These are phyloP conservation scores for Botryotinia narcissicola DNA, from an alignment of 2,329 filamentous ascomycete genomes.

Conservation along the genomic window DNA sequence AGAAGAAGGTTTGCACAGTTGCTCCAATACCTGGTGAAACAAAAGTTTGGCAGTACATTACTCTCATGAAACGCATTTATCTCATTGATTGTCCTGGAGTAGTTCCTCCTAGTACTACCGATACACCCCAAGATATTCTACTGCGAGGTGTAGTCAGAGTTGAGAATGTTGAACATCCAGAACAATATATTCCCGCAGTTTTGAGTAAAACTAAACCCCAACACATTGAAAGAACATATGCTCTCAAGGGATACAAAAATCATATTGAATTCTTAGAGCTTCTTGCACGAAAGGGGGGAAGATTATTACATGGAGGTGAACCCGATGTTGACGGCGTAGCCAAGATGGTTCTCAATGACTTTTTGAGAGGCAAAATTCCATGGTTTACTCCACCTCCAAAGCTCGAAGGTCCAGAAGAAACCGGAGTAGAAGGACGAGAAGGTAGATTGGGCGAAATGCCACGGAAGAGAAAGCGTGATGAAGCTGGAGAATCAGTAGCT, in stretches of 20 bases:
- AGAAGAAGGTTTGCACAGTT: slow-evolving; percentile 90
- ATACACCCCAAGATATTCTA: slow-evolving; percentile 83
- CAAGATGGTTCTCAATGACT: slow-evolving; percentile 96
- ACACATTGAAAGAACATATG: slow-evolving; percentile 91
- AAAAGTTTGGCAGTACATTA: slow-evolving; percentile 98
- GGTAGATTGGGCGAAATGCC: slow-evolving; percentile 84
- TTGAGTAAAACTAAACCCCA: slow-evolving; percentile 76
- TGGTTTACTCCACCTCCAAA: slow-evolving; percentile 87
- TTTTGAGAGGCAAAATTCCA: slow-evolving; percentile 89
- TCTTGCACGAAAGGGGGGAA: slow-evolving; percentile 81
- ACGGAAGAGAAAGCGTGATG: slow-evolving; percentile 69
- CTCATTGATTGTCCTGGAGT: slow-evolving; percentile 97
- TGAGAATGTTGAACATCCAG: slow-evolving; percentile 93
- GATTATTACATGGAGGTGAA: slow-evolving; percentile 87
- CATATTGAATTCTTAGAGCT: slow-evolving; percentile 82
- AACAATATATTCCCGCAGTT: slow-evolving; percentile 89
- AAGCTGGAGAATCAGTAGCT: slow-evolving; percentile 52
- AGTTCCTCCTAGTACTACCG: slow-evolving; percentile 81
- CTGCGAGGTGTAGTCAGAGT: slow-evolving; percentile 89
- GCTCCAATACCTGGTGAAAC: slow-evolving; percentile 96
- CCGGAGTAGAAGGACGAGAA: slow-evolving; percentile 64
- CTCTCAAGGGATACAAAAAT: slow-evolving; percentile 74
- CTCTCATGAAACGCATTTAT: slow-evolving; percentile 89
- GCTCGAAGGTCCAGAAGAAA: slow-evolving; percentile 50
- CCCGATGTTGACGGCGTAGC: slow-evolving; percentile 92